Evolutionary conservation across 106 monocot genomes (phyloP), one percentile per base, ranked within the genome.

Genomic region (Platanthera zijinensis): DNA sequence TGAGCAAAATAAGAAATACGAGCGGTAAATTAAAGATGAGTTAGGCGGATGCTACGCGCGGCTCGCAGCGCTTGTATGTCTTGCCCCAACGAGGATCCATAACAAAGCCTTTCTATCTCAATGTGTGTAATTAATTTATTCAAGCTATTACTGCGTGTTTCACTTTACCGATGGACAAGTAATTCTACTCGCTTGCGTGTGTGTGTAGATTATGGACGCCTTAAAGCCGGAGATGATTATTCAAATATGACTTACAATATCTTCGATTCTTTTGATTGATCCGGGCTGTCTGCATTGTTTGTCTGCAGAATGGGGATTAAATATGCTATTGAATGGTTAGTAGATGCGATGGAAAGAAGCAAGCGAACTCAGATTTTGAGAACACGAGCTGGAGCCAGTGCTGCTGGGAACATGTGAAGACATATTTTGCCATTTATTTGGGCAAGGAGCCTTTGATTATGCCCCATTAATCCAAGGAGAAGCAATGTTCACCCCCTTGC

Each of bases 261-360:
- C 6, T 21, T 59, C 11, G 21, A 56, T 56, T 59, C 19, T 59
- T 18, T 59, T 17, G 19, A 59, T 59, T 59, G 18, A 59, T 59
- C 7, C 7, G 5, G 25, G 0, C 66, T 28, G 17, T 32, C 66
- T 30, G 9, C 66, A 25, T 32, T 66, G 22, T 66, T 66, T 57
- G 17, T 74, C 48, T 80, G 57, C 85, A 96, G 95, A 74, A 84
- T 57, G 72, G 93, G 93, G 46, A 90, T 96, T 28, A 87, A 87
- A 93, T 72, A 49, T 80, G 83, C 87, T 22, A 81, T 91, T 22
- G 90, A 96, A 74, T 96, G 96, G 93, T 82, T 96, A 76, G 87
- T 96, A 72, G 90, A 89, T 50, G 90, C 83, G 48, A 90, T 90
- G 90, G 96, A 89, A 81, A 89, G 90, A 83, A 93, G 96, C 50